Percentiles rank a stretch among this genome's conserved stretches.
phyloP scores from a whole-genome alignment of 2,329 filamentous ascomycete species.

The Alternaria burnsii region DNA sequence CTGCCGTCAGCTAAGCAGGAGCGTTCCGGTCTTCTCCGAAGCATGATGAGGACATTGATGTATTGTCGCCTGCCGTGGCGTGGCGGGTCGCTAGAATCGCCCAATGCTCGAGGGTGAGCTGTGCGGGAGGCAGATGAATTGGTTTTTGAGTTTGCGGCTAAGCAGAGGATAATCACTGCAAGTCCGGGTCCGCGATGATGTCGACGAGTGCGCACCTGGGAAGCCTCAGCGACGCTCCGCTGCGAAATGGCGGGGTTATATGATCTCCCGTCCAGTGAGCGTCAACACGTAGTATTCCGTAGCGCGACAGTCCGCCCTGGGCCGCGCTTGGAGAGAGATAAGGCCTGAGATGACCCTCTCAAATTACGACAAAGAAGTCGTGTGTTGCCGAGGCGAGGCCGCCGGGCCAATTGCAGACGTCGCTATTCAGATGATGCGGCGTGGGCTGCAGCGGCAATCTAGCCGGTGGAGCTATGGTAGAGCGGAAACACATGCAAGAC shows the following conservation, averaged over 20 bases:
- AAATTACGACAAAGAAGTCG: conserved; percentile 46
- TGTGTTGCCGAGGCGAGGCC: conserved; percentile 25
- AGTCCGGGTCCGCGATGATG: conserved; percentile 25
- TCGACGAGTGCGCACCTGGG: conserved; percentile 26
- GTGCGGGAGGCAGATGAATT: conserved; percentile 11
- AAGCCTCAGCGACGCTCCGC: conserved; percentile 29
- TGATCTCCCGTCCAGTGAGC: conserved; percentile 40
- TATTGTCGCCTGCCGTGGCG: conserved; percentile 16
- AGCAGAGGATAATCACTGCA: conserved; percentile 12
- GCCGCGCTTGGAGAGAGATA: conserved; percentile 38
- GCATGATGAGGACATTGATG: conserved; percentile 14
- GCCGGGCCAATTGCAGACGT: conserved; percentile 39
- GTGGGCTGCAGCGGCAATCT: conserved; percentile 46
- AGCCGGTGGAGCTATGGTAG: conserved; percentile 35
- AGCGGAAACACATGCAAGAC: conserved; percentile 41
- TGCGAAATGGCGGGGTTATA: conserved; percentile 33
- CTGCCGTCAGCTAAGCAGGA: conserved; percentile 26
- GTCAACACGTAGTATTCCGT: conserved; percentile 9
- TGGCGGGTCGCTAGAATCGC: conserved; percentile 24
- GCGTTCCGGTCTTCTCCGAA: conserved; percentile 43
- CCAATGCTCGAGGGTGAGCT: conserved; percentile 2
- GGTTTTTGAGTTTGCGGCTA: conserved; percentile 12
- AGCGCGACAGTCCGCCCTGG: conserved; percentile 32
- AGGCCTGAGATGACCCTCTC: conserved; percentile 43
- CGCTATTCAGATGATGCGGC: conserved; percentile 35